phyloP scores from a whole-genome alignment of 148 eudicot species.

The Chenopodium album region DNA sequence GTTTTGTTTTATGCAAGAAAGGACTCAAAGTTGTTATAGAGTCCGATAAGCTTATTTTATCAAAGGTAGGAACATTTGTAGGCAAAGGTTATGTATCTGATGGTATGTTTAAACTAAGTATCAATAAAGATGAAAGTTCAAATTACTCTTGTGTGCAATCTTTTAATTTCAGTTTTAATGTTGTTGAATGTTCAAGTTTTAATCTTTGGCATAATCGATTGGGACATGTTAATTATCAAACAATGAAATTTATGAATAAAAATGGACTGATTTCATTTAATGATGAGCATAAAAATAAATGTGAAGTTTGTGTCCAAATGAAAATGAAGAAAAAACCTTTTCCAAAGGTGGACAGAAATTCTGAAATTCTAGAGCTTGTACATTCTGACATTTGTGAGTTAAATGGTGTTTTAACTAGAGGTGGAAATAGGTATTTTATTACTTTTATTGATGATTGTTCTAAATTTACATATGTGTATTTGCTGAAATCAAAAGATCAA shows the following conservation, averaged over 20 bases:
- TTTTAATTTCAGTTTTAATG: no score
- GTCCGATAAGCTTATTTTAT: conserved; percentile 15
- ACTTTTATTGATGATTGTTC: conserved; percentile 16
- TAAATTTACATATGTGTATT: background rate
- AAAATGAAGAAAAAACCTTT: background rate
- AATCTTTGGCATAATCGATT: no score
- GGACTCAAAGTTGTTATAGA: conserved; percentile 21
- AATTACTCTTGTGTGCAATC: background rate
- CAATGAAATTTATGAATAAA: no score
- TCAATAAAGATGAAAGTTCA: conserved; percentile 1
- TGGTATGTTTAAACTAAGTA: conserved; percentile 15
- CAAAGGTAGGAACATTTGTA: background rate
- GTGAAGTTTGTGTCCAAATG: no score
- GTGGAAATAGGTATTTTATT: background rate
- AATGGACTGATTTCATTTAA: no score
- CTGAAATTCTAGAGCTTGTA: background rate
- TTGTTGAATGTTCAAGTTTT: no score
- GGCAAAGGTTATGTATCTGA: conserved; percentile 12
- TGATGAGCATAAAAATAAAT: no score
- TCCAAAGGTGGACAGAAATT: conserved; percentile 8
- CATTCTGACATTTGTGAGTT: conserved; percentile 16
- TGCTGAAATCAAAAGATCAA: background rate
- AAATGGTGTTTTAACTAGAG: conserved; percentile 9
- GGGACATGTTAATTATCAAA: no score
- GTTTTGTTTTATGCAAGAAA: conserved; percentile 12